Evolutionary conservation across 2,329 filamentous ascomycete genomes (phyloP), one percentile per base, ranked within the genome.

Genomic region (Phoma sp.): DNA sequence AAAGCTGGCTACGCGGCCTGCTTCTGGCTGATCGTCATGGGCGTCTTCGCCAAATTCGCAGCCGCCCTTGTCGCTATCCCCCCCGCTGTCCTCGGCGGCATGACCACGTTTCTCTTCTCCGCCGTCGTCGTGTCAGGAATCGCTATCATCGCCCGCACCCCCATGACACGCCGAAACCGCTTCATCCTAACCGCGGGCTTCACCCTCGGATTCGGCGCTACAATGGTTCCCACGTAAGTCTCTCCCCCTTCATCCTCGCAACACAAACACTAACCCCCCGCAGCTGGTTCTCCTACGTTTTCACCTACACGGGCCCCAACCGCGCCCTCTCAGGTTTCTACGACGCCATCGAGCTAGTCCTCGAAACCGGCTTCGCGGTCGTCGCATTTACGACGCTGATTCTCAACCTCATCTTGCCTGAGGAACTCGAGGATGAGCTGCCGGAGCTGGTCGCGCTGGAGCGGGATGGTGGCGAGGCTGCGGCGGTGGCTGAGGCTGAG

Each of bases 31-130:
- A 76, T 95, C 58, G 74, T 95, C 62, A 92, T 92, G 85, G 91
- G 91, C 15, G 79, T 95, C 57, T 92, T 94, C 65, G 85, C 89
- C 63, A 95, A 95, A 75, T 93, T 94, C 64, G 90, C 90, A 0
- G 91, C 91, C 1, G 84, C 89, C 0, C 84, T 95, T 4, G 89
- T 91, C 4, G 84, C 90, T 4, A 94, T 95, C 60, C 91, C 91
- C 0, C 69, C 63, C 9, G 65, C 79, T 1, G 79, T 81, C 0
- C 69, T 82, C 1, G 80, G 80, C 8, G 80, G 80, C 36, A 82
- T 82, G 80, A 82, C 91, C 0, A 92, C 90, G 0, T 95, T 95
- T 74, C 82, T 95, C 21, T 95, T 93, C 77, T 83, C 82, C 55
- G 84, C 89, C 4, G 91, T 95, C 6, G 86, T 89, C 1, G 88